Base-by-base conservation (phyloP, 2,329 filamentous ascomycete genomes). In the Leptodontidium sp. region DNA sequence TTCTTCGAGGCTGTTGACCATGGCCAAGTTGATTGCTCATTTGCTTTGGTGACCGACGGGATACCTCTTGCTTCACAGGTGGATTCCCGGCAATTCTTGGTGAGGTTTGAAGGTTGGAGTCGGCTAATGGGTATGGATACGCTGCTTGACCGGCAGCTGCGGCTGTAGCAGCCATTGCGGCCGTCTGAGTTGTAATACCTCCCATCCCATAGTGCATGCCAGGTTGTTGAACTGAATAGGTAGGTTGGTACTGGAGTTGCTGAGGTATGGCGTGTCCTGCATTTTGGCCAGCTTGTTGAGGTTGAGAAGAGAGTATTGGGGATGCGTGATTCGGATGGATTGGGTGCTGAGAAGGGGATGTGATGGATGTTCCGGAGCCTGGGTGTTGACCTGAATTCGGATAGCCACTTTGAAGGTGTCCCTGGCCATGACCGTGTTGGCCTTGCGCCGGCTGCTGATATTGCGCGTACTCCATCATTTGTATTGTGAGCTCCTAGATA, bases 121-220 rank as follows among this genome's bases (percentile, higher is more conserved):
- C 92, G 66, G 91, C 89, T 62, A 90, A 83, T 81, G 94, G 88
- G 70, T 91, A 91, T 74, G 91, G 92, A 71, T 84, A 82, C 21
- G 77, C 47, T 55, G 49, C 78, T 70, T 93, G 91, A 50, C 95
- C 94, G 6, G 94, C 94, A 12, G 95, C 95, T 1, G 95, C 94
- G 21, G 95, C 95, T 0, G 94, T 97, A 26, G 92, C 88, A 55
- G 92, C 94, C 93, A 97, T 96, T 68, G 94, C 94, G 61, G 95
- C 94, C 15, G 94, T 94, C 80, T 97, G 93, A 5, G 76, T 72
- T 35, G 74, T 75, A 58, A 94, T 93, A 24, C 91, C 88, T 43
- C 91, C 91, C 81, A 95, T 93, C 68, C 87, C 90, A 82, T 97
- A 97, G 65, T 92, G 90, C 88, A 97, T 93, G 76, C 86, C 86